A percentile compares a stretch with the other conserved stretches of the same genome.
phyloP scores from a whole-genome alignment of 2,329 filamentous ascomycete species.

The Alternaria sp. region DNA sequence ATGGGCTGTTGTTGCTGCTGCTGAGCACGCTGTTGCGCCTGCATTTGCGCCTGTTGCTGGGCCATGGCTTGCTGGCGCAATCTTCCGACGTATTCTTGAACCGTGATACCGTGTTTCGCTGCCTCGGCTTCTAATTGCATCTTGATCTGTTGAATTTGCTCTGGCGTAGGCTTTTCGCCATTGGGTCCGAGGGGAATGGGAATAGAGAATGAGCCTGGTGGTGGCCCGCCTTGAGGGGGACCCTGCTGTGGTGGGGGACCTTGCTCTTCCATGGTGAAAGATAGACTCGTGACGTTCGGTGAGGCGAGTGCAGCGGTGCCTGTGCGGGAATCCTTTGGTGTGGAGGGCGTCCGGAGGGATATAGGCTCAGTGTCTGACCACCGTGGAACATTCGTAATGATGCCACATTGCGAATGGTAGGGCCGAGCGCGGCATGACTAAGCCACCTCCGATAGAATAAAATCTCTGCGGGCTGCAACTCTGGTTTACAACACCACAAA shows the following conservation, averaged over 20 bases:
- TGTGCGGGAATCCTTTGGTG: neutral
- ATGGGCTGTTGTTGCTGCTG: constrained; percentile 67
- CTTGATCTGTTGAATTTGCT: constrained; percentile 87
- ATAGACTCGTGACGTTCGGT: constrained; percentile 2
- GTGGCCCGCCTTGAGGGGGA: constrained; percentile 16
- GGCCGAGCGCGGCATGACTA: constrained; percentile 8
- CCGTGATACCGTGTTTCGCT: constrained; percentile 80
- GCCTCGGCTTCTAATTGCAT: constrained; percentile 83
- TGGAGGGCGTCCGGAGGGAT: neutral
- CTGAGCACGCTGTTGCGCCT: constrained; percentile 29
- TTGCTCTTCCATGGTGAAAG: constrained; percentile 27
- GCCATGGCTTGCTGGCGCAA: constrained; percentile 61
- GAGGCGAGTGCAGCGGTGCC: neutral
- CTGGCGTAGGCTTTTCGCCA: constrained; percentile 70
- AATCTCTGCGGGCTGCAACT: constrained; percentile 9
- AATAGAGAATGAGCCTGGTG: constrained; percentile 26
- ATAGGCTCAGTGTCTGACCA: constrained; percentile 3
- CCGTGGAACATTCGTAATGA: constrained; percentile 17
- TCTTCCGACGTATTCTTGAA: constrained; percentile 77
- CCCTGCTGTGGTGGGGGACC: constrained; percentile 21
- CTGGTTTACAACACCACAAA: neutral
- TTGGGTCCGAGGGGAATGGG: constrained; percentile 35
- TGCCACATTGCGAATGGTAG: constrained; percentile 15
- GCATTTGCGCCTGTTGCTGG: constrained; percentile 57
- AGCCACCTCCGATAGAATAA: constrained; percentile 3